These are phyloP conservation scores for Amphibolis antarctica DNA, from an alignment of 106 monocot genomes.

Conservation along the genomic window DNA sequence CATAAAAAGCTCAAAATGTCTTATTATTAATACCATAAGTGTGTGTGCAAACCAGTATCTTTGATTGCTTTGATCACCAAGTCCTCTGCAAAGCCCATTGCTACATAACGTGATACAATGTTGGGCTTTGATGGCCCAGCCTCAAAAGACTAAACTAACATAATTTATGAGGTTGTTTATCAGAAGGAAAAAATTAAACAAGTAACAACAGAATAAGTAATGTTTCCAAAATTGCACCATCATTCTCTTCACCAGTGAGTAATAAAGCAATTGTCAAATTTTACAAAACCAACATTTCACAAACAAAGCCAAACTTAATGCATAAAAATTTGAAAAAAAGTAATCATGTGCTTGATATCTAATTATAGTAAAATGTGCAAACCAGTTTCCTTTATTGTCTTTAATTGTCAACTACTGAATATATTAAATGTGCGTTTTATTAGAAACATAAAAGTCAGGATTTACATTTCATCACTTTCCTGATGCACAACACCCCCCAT, in stretches of 20 bases:
- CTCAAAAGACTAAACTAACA: constrained; percentile 2
- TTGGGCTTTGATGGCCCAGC: constrained; percentile 26
- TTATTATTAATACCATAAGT: neutral
- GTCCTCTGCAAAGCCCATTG: constrained; percentile 39
- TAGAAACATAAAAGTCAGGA: no score
- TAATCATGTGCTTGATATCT: neutral
- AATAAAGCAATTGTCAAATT: neutral
- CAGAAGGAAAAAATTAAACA: neutral
- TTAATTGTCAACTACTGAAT: constrained; percentile 24
- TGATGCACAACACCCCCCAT: no score
- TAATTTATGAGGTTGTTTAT: neutral
- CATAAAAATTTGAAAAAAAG: neutral
- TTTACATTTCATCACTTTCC: no score
- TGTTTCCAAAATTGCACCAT: constrained; percentile 3
- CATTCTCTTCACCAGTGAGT: constrained; percentile 2
- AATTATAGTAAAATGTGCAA: neutral
- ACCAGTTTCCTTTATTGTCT: constrained; percentile 32
- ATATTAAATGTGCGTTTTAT: no score
- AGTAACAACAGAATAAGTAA: constrained; percentile 7
- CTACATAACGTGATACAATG: constrained; percentile 16
- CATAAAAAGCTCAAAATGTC: neutral
- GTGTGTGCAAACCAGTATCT: constrained; percentile 20
- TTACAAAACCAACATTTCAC: neutral
- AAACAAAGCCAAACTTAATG: neutral
- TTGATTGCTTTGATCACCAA: constrained; percentile 28